These are phyloP conservation scores for Lodderomyces pseudojiufengensis DNA, from an alignment of 1,139 yeast species.

Conservation along the genomic window DNA sequence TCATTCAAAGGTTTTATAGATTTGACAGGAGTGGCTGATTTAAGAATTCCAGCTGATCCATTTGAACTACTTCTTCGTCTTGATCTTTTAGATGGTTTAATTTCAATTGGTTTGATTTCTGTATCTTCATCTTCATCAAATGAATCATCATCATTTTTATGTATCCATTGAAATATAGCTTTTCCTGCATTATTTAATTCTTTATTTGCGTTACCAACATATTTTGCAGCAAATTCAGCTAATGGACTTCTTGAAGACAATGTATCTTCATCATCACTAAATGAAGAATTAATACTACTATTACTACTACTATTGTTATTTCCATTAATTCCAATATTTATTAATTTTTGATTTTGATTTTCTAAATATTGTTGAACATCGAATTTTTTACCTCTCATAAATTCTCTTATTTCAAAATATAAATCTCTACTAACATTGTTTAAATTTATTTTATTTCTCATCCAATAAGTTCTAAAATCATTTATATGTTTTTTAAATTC, in stretches of 20 bases:
- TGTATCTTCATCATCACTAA: slow-evolving; percentile 6
- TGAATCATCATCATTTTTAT: slow-evolving; percentile 12
- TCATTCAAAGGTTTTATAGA: not conserved
- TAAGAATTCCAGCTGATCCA: not conserved
- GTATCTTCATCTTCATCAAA: slow-evolving; percentile 16
- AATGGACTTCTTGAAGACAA: slow-evolving; percentile 40
- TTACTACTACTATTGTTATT: slow-evolving; percentile 22
- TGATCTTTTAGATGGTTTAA: slow-evolving; percentile 10
- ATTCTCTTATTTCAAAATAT: slow-evolving; percentile 78
- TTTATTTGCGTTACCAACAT: slow-evolving; percentile 52
- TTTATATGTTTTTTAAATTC: slow-evolving; percentile 87
- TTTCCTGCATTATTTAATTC: slow-evolving; percentile 34
- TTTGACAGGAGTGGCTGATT: slow-evolving; percentile 5
- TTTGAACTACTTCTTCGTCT: slow-evolving; percentile 9
- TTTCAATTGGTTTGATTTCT: slow-evolving; percentile 14
- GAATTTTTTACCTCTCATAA: slow-evolving; percentile 54
- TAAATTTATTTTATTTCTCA: slow-evolving; percentile 64
- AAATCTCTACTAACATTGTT: slow-evolving; percentile 77
- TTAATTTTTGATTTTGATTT: slow-evolving; percentile 10
- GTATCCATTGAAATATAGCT: slow-evolving; percentile 65
- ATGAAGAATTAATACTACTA: not conserved
- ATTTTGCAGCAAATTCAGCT: slow-evolving; percentile 59
- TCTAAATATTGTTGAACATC: slow-evolving; percentile 33
- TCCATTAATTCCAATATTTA: slow-evolving; percentile 3
- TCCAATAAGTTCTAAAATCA: slow-evolving; percentile 83